A percentile compares a stretch with the other conserved stretches of the same genome.
Conservation (phyloP, 768 basidiomycete genomes). For the Pleurotus tuoliensis region DNA sequence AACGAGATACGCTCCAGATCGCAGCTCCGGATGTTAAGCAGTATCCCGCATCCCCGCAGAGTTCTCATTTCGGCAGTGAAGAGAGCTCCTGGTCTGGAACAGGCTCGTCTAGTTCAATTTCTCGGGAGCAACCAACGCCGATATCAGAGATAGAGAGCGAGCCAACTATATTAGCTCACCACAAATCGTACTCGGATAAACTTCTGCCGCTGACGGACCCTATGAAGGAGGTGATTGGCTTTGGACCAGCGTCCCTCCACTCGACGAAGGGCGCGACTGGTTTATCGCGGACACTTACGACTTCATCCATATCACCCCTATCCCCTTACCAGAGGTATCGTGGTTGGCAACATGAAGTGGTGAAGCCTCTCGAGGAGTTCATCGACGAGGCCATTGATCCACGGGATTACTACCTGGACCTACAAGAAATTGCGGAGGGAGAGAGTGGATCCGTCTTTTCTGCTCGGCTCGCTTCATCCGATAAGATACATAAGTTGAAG, state of each 20-base stretch:
- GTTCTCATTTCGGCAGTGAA: slow-evolving; percentile 44
- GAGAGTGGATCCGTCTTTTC: slow-evolving; percentile 72
- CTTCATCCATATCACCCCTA: slow-evolving; percentile 15
- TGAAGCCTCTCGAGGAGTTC: slow-evolving; percentile 56
- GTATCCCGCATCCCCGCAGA: slow-evolving; percentile 41
- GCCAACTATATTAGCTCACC: background rate
- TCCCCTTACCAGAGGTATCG: slow-evolving; percentile 45
- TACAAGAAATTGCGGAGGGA: slow-evolving; percentile 80
- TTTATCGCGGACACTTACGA: slow-evolving; percentile 6
- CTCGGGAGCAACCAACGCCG: slow-evolving; percentile 37
- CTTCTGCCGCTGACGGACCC: slow-evolving; percentile 22
- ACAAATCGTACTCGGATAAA: background rate
- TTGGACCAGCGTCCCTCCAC: too few relatives aligned
- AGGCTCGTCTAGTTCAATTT: slow-evolving; percentile 35
- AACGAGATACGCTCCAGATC: slow-evolving; percentile 5
- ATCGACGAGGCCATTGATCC: slow-evolving; percentile 65
- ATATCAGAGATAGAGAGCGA: slow-evolving; percentile 26
- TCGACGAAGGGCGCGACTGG: slow-evolving; percentile 18
- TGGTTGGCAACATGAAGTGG: slow-evolving; percentile 59
- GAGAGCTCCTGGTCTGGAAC: slow-evolving; percentile 34
- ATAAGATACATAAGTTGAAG: slow-evolving; percentile 35
- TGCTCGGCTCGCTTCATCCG: slow-evolving; percentile 33
- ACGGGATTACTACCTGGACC: slow-evolving; percentile 55
- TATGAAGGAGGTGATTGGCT: slow-evolving; percentile 1
- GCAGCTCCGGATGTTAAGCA: slow-evolving; percentile 14